phyloP scores from a whole-genome alignment of 768 basidiomycete species.

The Crepidotus variabilis region DNA sequence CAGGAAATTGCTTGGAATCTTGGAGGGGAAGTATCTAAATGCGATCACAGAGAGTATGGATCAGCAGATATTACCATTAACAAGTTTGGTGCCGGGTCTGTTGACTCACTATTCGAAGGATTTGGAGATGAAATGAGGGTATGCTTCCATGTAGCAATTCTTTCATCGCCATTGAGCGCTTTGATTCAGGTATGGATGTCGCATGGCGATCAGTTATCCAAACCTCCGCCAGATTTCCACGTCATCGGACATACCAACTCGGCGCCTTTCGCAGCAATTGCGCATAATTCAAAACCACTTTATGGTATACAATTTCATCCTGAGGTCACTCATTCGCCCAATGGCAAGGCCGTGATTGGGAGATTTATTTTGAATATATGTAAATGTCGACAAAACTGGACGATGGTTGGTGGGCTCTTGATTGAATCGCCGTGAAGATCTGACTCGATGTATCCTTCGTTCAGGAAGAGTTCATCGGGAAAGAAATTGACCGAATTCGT shows the following conservation, averaged over 20 bases:
- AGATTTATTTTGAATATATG: conserved; percentile 86
- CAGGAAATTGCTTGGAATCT: conserved; percentile 93
- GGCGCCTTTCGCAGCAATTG: conserved; percentile 91
- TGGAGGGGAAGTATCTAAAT: conserved; percentile 79
- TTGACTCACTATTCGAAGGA: conserved; percentile 80
- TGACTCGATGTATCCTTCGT: background rate
- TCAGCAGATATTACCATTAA: conserved; percentile 77
- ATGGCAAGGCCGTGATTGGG: conserved; percentile 85
- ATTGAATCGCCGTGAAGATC: background rate
- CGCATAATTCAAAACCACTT: conserved; percentile 82
- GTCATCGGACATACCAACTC: conserved; percentile 82
- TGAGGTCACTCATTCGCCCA: conserved; percentile 92
- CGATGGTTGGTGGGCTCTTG: conserved; percentile 61
- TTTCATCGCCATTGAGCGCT: background rate
- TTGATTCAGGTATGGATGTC: conserved; percentile 95
- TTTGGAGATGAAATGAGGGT: conserved; percentile 91
- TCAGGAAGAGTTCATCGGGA: conserved; percentile 96
- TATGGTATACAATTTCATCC: conserved; percentile 99
- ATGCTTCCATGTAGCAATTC: conserved; percentile 8
- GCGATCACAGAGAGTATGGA: conserved; percentile 94
- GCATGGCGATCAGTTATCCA: conserved; percentile 90
- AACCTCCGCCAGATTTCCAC: conserved; percentile 78
- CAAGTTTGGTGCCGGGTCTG: conserved; percentile 50
- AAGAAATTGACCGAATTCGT: conserved; percentile 90
- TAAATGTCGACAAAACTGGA: conserved; percentile 80